Conservation (phyloP, 495 filamentous ascomycete species). For the Bathelium albidoporum region DNA sequence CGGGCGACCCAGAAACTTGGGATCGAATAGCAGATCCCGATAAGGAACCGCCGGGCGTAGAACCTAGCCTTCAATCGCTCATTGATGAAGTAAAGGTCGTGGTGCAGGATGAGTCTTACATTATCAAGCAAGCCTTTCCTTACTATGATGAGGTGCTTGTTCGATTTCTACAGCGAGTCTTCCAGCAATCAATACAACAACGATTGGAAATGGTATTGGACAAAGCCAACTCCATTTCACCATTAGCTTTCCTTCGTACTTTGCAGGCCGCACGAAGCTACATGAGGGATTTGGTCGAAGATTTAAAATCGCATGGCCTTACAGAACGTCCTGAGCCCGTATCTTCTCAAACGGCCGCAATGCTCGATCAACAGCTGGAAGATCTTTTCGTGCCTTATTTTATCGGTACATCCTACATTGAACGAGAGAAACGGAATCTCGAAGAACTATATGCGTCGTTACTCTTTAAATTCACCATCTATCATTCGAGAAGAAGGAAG, state of each 20-base stretch:
- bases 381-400: slow-evolving; percentile 96
- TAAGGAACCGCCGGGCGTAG: slow-evolving; percentile 77
- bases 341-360: slow-evolving; percentile 72
- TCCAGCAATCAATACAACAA: slow-evolving; percentile 96
- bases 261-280: slow-evolving; percentile 82
- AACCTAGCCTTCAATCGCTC: slow-evolving; percentile 82
- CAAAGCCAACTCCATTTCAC: slow-evolving; percentile 82
- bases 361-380: slow-evolving; percentile 90
- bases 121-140: slow-evolving; percentile 90
- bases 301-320: slow-evolving; percentile 86
- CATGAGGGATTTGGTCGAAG: slow-evolving; percentile 76
- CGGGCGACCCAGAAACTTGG: slow-evolving; percentile 64
- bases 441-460: slow-evolving; percentile 90
- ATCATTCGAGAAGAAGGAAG: slow-evolving; percentile 78
- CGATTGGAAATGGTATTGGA: slow-evolving; percentile 91
- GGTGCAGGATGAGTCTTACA: slow-evolving; percentile 92
- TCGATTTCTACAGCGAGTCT: slow-evolving; percentile 88
- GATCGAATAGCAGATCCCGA: slow-evolving; percentile 91
- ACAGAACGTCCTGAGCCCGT: slow-evolving; percentile 91
- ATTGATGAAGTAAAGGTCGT: slow-evolving; percentile 89
- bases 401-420: slow-evolving; percentile 87
- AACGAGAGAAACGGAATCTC: slow-evolving; percentile 78
- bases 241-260: slow-evolving; percentile 81
- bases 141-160: slow-evolving; percentile 89
- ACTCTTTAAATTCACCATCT: slow-evolving; percentile 89